Evolutionary conservation across 345 rosid genomes (phyloP), one percentile per base, ranked within the genome.

Genomic region (Brassica cretica): DNA sequence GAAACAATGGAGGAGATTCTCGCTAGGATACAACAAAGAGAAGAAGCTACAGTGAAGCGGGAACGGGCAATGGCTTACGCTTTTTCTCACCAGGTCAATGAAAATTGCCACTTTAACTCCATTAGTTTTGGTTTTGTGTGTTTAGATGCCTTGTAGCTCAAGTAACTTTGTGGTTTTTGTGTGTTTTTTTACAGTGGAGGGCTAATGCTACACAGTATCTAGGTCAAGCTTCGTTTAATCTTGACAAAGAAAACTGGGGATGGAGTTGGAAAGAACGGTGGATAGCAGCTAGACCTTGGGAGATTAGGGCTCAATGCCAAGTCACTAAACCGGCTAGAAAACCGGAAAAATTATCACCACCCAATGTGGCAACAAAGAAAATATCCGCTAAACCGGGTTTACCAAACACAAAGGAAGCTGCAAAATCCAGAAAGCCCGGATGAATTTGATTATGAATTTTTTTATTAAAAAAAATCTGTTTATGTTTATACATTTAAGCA

Each of bases 191-290:
- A 81, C 82, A 92, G 98, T 92, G 97, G 98, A 90, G 92, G 72
- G 94, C 97, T 37, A 89, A 89, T 65, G 84, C 94, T 3, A 89
- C 89, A 66, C 94, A 88, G 56, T 90, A 88, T 80, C 88, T 94
- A 5, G 94, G 97, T 19, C 97, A 89, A 72, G 87, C 95, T 68
- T 86, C 90, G 37, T 92, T 84, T 76, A 86, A 82, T 66, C 80
- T 89, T 2, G 60, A 53, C 10, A 53, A 53, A 53, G 60, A 53
- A 6, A 85, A 82, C 55, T 92, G 93, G 98, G 97, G 93, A 18
- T 94, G 98, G 95, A 94, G 95, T 82, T 92, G 97, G 98, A 85
- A 84, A 76, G 97, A 94, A 78, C 89, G 92, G 24, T 90, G 97
- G 97, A 76, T 92, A 2, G 87, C 93, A 0, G 96, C 96, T 35